Conservation (phyloP, 2,329 filamentous ascomycete genomes). For the Fusarium miscanthi region DNA sequence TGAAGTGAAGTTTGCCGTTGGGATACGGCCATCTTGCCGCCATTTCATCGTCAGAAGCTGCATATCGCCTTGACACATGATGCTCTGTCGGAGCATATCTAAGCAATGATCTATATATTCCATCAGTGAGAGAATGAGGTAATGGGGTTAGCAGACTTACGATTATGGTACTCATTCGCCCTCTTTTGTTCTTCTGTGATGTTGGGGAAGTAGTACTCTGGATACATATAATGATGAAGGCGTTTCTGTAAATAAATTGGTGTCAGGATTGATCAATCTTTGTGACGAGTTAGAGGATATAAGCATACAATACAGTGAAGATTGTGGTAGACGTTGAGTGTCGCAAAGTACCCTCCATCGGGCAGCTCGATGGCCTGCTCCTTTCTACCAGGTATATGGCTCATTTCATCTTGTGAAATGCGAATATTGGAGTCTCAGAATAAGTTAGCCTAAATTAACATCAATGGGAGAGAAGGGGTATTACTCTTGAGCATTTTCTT, state of each 20-base stretch:
- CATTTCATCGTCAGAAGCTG: neutral
- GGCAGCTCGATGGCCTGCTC: neutral
- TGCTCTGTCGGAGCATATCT: neutral
- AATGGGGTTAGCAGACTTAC: neutral
- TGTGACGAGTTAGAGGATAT: fast-evolving
- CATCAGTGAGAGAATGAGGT: fast-evolving
- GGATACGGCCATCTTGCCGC: neutral
- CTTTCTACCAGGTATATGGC: neutral
- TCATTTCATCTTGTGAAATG: fast-evolving
- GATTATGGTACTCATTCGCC: neutral
- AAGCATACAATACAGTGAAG: neutral
- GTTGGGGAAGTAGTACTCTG: neutral
- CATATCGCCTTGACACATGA: neutral
- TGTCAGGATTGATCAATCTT: neutral
- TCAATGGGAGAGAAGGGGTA: no score
- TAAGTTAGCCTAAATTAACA: fast-evolving
- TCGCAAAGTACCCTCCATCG: neutral
- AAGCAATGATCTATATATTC: neutral
- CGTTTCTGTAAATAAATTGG: neutral
- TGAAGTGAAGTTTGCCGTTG: neutral
- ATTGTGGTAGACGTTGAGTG: neutral
- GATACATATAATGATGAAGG: neutral
- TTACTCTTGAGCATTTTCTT: neutral
- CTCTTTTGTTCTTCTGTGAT: neutral
- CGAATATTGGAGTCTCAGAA: neutral